Percentiles rank a stretch among this genome's conserved stretches.
These are phyloP conservation scores for Lachancea sp. DNA, from an alignment of 805 yeast genomes.

Conservation along the genomic window DNA sequence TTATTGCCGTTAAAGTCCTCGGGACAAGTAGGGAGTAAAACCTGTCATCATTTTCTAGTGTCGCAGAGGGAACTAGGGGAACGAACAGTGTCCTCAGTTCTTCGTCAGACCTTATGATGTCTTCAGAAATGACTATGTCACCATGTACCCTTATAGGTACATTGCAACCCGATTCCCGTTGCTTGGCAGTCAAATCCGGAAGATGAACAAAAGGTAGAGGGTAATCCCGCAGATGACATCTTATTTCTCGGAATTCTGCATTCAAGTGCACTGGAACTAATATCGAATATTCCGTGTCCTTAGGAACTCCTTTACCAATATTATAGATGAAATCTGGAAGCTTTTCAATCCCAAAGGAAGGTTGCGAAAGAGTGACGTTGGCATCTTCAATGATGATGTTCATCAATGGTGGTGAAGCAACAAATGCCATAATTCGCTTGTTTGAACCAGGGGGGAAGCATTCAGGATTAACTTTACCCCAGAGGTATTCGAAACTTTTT, in stretches of 20 bases:
- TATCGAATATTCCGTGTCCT: constrained; percentile 59
- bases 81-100: constrained; percentile 56
- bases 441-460: constrained; percentile 38
- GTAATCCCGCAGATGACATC: constrained; percentile 74
- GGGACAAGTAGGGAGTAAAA: constrained; percentile 58
- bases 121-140: constrained; percentile 64
- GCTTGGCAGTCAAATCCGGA: constrained; percentile 43
- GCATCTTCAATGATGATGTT: constrained; percentile 44
- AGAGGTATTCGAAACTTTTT: constrained; percentile 36
- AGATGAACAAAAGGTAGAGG: constrained; percentile 77
- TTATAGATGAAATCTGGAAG: constrained; percentile 58
- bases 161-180: constrained; percentile 14
- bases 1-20: constrained; percentile 70
- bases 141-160: constrained; percentile 46
- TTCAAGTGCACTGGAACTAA: constrained; percentile 59
- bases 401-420: constrained; percentile 47
- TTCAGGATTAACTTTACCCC: constrained; percentile 35
- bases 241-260: constrained; percentile 50
- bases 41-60: constrained; percentile 33
- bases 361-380: constrained; percentile 43
- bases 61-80: constrained; percentile 50
- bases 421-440: constrained; percentile 42
- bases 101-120: constrained; percentile 42
- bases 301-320: constrained; percentile 80
- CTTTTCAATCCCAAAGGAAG: constrained; percentile 44